Base-by-base conservation (phyloP, 2,329 filamentous ascomycete genomes). In the Sporothrix pallida region DNA sequence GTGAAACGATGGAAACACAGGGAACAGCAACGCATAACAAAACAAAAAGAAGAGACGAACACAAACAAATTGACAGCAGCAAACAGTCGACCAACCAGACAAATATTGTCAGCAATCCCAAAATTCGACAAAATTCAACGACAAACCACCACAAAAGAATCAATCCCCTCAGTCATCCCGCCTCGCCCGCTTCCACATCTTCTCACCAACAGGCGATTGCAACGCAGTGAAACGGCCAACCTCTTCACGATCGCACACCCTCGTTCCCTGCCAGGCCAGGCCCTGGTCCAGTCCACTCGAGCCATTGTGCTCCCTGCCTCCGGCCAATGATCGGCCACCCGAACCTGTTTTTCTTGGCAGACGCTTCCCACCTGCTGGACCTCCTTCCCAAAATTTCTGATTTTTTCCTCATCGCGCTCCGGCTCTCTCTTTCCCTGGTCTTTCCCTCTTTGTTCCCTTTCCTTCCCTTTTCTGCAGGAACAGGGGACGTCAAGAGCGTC, bases 271-370 rank as follows among this genome's bases (percentile, higher is more conserved):
- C 15, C 31, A 44, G 15, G 15, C 48, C 50, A 37, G 17, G 46
- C 67, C 46, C 65, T 12, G 15, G n/a, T 69, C 50, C 9, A n/a
- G 15, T 20, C 23, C 65, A 50, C 50, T 54, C 31, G 17, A 44
- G 26, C n/a, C 31, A 56, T 23, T 23, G 50, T 58, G 62, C 26
- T 56, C 48, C 31, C 48, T 37, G 26, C 10, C 7, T 58, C 37
- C 37, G 52, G 52, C 52, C 68, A 58, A 58, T 60, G 68, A 70
- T 70, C 52, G 52, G 17, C 68, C 52, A 4, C 20, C n/a, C 52
- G 68, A 58, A 58, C 68, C 52, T 70, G 68, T 70, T 70, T 69
- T 70, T 58, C 68, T 70, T 70, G 68, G 68, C 68, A 70, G n/a
- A 60, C 23, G 67, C 54, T 69, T 69, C 26, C n/a, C 65, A 67